A percentile compares a stretch with the other conserved stretches of the same genome.
Evolutionary conservation across 2,329 filamentous ascomycete genomes (phyloP).

Genomic region (Fusarium sp.): DNA sequence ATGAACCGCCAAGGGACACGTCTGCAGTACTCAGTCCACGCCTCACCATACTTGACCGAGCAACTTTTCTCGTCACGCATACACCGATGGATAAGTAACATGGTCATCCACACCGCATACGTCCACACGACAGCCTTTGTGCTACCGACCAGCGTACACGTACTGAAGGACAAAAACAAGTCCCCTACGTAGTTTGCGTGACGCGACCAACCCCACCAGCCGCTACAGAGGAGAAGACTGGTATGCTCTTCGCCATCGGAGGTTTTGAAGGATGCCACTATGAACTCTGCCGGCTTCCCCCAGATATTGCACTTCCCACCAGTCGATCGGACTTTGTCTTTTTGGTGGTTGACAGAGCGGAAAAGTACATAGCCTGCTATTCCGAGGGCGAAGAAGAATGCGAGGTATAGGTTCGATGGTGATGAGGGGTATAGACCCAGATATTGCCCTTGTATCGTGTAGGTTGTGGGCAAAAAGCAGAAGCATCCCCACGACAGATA

Average conservation of each 20-base stretch:
- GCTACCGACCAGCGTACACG: slow-evolving; percentile 57
- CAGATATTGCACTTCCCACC: slow-evolving; percentile 58
- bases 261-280: slow-evolving; percentile 56
- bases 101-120: slow-evolving; percentile 60
- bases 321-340: slow-evolving; percentile 56
- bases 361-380: slow-evolving; percentile 58
- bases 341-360: slow-evolving; percentile 60
- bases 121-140: slow-evolving; percentile 57
- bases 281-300: slow-evolving; percentile 56
- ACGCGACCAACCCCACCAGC: slow-evolving; percentile 50
- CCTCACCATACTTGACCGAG: slow-evolving; percentile 58
- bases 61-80: slow-evolving; percentile 60
- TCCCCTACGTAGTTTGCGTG: slow-evolving; percentile 50
- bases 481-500: slow-evolving; percentile 60
- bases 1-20: slow-evolving; percentile 58
- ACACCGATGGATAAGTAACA: slow-evolving; percentile 60
- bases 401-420: slow-evolving; percentile 44
- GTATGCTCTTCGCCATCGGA: slow-evolving; percentile 57
- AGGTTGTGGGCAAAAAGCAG: slow-evolving; percentile 60
- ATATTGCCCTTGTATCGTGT: slow-evolving; percentile 63
- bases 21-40: slow-evolving; percentile 59
- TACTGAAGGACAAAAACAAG: slow-evolving; percentile 52
- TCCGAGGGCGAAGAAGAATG: slow-evolving; percentile 39
- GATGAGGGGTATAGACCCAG: slow-evolving; percentile 57
- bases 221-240: slow-evolving; percentile 47